Conservation (phyloP, 2,329 filamentous ascomycete species). For the Aspergillus sclerotialis region DNA sequence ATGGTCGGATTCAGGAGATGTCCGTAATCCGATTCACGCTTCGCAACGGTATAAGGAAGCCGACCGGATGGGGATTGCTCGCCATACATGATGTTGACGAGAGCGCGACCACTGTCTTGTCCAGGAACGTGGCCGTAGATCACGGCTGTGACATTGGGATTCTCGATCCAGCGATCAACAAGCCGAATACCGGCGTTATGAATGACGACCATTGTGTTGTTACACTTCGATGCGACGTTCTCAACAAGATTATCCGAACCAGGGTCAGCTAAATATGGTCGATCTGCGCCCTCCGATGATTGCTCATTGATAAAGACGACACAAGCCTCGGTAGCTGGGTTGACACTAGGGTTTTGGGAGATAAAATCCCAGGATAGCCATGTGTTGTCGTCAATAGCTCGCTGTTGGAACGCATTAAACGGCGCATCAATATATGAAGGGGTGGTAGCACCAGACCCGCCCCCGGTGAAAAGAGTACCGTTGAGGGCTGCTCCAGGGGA, state of each 20-base stretch:
- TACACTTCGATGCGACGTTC: slow-evolving; percentile 52
- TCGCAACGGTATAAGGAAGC: slow-evolving; percentile 54
- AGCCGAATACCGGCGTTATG: slow-evolving; percentile 57
- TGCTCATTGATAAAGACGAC: slow-evolving; percentile 54
- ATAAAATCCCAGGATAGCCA: slow-evolving; percentile 55
- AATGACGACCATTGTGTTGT: slow-evolving; percentile 57
- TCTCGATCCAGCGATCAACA: slow-evolving; percentile 50
- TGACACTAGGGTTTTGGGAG: slow-evolving; percentile 40
- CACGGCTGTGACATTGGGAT: slow-evolving; percentile 57
- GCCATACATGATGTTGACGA: slow-evolving; percentile 52
- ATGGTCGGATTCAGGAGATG: neutral
- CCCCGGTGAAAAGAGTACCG: slow-evolving; percentile 42
- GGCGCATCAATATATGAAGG: slow-evolving; percentile 47
- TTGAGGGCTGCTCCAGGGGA: slow-evolving; percentile 41
- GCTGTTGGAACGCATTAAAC: slow-evolving; percentile 48
- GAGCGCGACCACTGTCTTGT: slow-evolving; percentile 51
- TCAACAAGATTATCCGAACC: slow-evolving; percentile 49
- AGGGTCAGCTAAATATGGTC: slow-evolving; percentile 23
- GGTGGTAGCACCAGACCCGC: slow-evolving; percentile 44
- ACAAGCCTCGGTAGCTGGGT: slow-evolving; percentile 30
- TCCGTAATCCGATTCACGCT: slow-evolving; percentile 50
- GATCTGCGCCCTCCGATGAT: slow-evolving; percentile 32
- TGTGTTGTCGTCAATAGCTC: slow-evolving; percentile 50
- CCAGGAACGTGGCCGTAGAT: slow-evolving; percentile 58
- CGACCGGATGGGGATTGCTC: slow-evolving; percentile 49